Base-by-base conservation (phyloP, 2,329 filamentous ascomycete genomes). In the Xenosphaeropsis pyriputrescens region DNA sequence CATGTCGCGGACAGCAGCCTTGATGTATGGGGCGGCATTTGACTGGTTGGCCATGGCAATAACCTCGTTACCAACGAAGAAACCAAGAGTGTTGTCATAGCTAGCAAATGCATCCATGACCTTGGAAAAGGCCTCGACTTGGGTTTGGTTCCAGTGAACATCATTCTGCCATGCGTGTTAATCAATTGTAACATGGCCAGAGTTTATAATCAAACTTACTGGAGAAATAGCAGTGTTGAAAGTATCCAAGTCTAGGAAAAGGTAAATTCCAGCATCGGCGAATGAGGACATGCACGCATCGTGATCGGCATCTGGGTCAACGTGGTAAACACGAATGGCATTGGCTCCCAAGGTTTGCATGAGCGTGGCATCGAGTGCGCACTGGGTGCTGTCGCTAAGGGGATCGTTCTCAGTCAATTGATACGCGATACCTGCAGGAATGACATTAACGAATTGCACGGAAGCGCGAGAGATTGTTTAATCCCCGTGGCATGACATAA, bases 1-100 rank as follows among this genome's bases (percentile, higher is more conserved):
- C 63, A 93, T 67, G 56, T 93, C 85, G 43, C 80, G 74, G 34
- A 76, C 72, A 18, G 85, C 82, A 36, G 85, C 79, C 58, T 93
- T 86, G 61, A 93, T 75, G 55, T 79, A 93, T 2, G 85, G 84
- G 7, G 85, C 85, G 22, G 80, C 79, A 18, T 60, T 52, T 30
- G 71, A 75, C 50, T 74, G 66, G 45, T 67, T 65, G 42, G 62
- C 60, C 34, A 62, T 64, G 31, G 79, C 80, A 50, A 93, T 75
- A 42, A 91, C 80, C 57, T 94, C 86, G 53, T 94, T 94, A 45
- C 85, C 88, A 41, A 94, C 70, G 50, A 93, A 89, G 57, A 91
- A 82, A 34, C 83, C 85, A 9, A 85, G 74, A 2, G 82, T 69
- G 56, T 93, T 93, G 58, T 86, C 72, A 55, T 80, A 93, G 35